Evolutionary conservation across 1,284 basidiomycete species (phyloP).

Genomic region (Mycena citricolor): DNA sequence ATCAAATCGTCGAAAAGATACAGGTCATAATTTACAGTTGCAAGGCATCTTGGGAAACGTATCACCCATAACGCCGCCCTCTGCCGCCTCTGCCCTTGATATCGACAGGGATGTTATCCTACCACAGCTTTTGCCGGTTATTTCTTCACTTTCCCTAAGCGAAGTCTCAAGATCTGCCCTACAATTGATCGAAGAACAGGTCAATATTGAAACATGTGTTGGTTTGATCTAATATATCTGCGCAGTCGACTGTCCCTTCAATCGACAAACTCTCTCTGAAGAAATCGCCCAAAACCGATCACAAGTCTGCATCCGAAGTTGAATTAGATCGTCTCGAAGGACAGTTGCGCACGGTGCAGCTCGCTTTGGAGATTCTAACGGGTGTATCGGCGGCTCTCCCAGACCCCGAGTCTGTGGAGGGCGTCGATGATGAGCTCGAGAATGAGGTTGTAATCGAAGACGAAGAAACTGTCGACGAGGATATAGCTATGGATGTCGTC

Average conservation of each 20-base stretch:
- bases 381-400: slow-evolving; percentile 86
- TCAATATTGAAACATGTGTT: slow-evolving; percentile 5
- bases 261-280: slow-evolving; percentile 62
- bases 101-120: slow-evolving; percentile 71
- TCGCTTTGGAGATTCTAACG: slow-evolving; percentile 84
- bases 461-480: slow-evolving; percentile 38
- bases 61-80: slow-evolving; percentile 66
- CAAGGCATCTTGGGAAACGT: slow-evolving; percentile 76
- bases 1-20: too few species aligned
- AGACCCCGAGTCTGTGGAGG: slow-evolving; percentile 52
- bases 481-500: slow-evolving; percentile 28
- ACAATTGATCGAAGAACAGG: slow-evolving; percentile 56
- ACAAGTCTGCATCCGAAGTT: slow-evolving; percentile 65
- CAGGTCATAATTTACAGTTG: not conserved
- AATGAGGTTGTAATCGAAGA: slow-evolving; percentile 32
- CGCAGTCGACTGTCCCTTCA: slow-evolving; percentile 32
- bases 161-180: slow-evolving; percentile 53
- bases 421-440: slow-evolving; percentile 33
- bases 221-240: not conserved
- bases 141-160: slow-evolving; percentile 61
- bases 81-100: slow-evolving; percentile 62
- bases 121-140: slow-evolving; percentile 69
- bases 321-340: slow-evolving; percentile 77
- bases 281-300: slow-evolving; percentile 65
- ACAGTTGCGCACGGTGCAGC: slow-evolving; percentile 69